Evolutionary conservation across 371 early-diverging fungal species (phyloP).

Genomic region (Lichtheimia corymbifera): DNA sequence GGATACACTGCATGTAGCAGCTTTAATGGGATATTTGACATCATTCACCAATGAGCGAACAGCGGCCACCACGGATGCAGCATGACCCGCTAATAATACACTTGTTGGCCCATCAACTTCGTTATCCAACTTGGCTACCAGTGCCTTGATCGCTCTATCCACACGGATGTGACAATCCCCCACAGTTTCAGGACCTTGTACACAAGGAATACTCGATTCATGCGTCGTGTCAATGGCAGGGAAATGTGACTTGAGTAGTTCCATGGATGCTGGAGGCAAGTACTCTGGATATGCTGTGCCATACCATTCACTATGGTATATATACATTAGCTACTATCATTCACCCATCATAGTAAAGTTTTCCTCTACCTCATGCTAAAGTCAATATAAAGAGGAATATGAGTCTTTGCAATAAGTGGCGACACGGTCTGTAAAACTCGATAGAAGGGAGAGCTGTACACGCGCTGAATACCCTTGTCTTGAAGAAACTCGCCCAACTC

Average conservation of each 20-base stretch:
- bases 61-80: slow-evolving; percentile 38
- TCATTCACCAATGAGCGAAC: slow-evolving; percentile 33
- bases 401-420: slow-evolving; percentile 25
- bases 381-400: slow-evolving; percentile 30
- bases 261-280: slow-evolving; percentile 25
- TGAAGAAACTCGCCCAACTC: slow-evolving; percentile 29
- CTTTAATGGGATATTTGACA: slow-evolving; percentile 20
- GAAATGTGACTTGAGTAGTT: slow-evolving; percentile 26
- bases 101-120: slow-evolving; percentile 13
- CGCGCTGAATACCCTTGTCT: slow-evolving; percentile 28
- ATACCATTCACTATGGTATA: slow-evolving; percentile 41
- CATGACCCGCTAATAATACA: slow-evolving; percentile 38
- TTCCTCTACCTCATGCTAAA: slow-evolving; percentile 30
- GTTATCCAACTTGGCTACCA: slow-evolving; percentile 25
- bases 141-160: slow-evolving; percentile 25
- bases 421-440: slow-evolving; percentile 34
- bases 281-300: slow-evolving; percentile 30
- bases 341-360: neutral
- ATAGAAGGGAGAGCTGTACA: slow-evolving; percentile 44
- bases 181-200: slow-evolving; percentile 26
- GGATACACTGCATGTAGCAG: slow-evolving; percentile 34
- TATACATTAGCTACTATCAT: too few species aligned
- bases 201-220: slow-evolving; percentile 24
- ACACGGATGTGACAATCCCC: slow-evolving; percentile 32
- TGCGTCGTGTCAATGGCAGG: slow-evolving; percentile 25